Base-by-base conservation (phyloP, 192 early-diverging fungal species). In the Gaertneriomyces semiglobifer region DNA sequence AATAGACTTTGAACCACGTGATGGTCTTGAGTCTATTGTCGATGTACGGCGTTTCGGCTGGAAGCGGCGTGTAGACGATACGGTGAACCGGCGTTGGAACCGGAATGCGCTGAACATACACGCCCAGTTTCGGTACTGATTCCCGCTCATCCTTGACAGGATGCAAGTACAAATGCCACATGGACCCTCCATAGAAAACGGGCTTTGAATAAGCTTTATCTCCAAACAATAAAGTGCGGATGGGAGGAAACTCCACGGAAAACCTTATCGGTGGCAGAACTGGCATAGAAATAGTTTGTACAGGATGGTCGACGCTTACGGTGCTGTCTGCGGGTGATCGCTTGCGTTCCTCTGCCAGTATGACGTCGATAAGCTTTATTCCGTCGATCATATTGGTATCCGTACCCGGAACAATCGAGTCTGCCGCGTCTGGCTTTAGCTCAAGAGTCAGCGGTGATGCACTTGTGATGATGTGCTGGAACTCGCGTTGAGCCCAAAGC, bases 311-410 rank as follows among this genome's bases (percentile, higher is more conserved):
- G 58, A 16, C 25, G 25, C 25, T 33, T 33, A 2, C 25, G 25
- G 25, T 33, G 25, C 25, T 33, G 25, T 33, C 25, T 33, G 25
- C 25, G 2, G 25, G 25, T 33, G 25, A 33, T 33, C 25, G 25
- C 25, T 33, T 33, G 25, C 25, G 25, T 33, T 33, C 25, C 25
- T 33, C 25, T 33, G 25, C 25, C 25, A 33, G 25, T 33, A 33
- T 33, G 25, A 33, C 25, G 25, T 33, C 25, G 25, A 33, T 33
- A 25, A 76, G n/a, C 12, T 48, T 18, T 18, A 45, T 18, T 8
- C 66, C 72, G 58, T 79, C 76, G 57, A 79, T 79, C n/a, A 74
- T 58, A 12, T 70, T 59, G 7, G 78, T 79, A 56, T 79, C 78
- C 33, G 50, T 44, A 4, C 39, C 40, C 7, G 77, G 77, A 7